These are phyloP conservation scores for Hanseniaspora taiwanica DNA, from an alignment of 805 yeast genomes.

Conservation along the genomic window DNA sequence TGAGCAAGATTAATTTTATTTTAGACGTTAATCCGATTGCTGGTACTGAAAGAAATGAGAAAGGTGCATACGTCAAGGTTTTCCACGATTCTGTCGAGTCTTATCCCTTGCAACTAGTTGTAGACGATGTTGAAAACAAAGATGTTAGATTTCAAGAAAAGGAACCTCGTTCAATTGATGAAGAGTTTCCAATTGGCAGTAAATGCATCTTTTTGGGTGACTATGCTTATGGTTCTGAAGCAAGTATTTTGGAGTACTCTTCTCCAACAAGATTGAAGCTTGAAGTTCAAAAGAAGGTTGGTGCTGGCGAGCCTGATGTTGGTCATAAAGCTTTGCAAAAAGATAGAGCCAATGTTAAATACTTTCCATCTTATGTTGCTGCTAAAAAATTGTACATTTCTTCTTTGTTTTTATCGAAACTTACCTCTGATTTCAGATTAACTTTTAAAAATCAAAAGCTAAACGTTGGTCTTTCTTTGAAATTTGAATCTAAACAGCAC, in stretches of 20 bases:
- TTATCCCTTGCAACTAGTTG: conserved; percentile 72
- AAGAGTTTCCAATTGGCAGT: conserved; percentile 67
- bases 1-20: conserved; percentile 41
- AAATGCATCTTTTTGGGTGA: conserved; percentile 73
- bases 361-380: conserved; percentile 53
- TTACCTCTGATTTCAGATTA: conserved; percentile 63
- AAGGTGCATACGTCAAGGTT: conserved; percentile 72
- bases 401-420: conserved; percentile 56
- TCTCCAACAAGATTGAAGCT: conserved; percentile 32
- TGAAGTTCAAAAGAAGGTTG: conserved; percentile 38
- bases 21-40: conserved; percentile 62
- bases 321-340: conserved; percentile 47
- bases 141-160: conserved; percentile 65
- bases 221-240: conserved; percentile 76
- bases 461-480: conserved; percentile 74
- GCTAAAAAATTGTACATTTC: conserved; percentile 43
- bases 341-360: conserved; percentile 44
- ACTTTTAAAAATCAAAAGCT: conserved; percentile 37
- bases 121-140: conserved; percentile 55
- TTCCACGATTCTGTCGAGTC: conserved; percentile 38
- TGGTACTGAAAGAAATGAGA: conserved; percentile 55
- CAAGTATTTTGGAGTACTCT: conserved; percentile 48
- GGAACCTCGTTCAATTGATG: conserved; percentile 61
- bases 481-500: conserved; percentile 62
- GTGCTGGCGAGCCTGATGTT: conserved; percentile 43